A percentile compares a stretch with the other conserved stretches of the same genome.
Evolutionary conservation across 2,329 filamentous ascomycete genomes (phyloP).

Genomic region (Paecilomyces variotii): DNA sequence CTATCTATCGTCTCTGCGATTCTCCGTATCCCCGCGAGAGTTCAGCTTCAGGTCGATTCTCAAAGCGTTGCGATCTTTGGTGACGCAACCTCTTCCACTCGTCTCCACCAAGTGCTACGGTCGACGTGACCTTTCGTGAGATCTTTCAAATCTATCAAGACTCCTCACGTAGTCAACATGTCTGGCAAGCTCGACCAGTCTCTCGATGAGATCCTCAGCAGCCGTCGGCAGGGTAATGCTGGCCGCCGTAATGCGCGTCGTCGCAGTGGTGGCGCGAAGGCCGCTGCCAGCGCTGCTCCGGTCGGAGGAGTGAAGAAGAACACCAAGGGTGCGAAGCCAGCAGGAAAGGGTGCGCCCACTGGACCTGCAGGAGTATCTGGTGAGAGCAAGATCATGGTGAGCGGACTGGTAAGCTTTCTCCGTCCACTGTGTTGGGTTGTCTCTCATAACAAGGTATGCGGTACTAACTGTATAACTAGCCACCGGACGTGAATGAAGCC

Average conservation of each 20-base stretch:
- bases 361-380: constrained; percentile 55
- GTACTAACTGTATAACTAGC: constrained; percentile 54
- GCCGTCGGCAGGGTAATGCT: constrained; percentile 46
- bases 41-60: neutral
- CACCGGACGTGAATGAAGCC: constrained; percentile 88
- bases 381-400: constrained; percentile 96
- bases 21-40: neutral
- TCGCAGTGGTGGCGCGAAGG: constrained; percentile 31
- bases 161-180: constrained; percentile 49
- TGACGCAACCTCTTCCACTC: constrained; percentile 8
- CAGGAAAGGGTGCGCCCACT: constrained; percentile 50
- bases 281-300: constrained; percentile 53
- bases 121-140: neutral
- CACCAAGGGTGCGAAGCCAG: constrained; percentile 41
- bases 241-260: constrained; percentile 38
- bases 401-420: constrained; percentile 73
- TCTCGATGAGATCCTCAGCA: constrained; percentile 93
- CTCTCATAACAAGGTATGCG: constrained; percentile 9
- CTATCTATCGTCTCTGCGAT: neutral
- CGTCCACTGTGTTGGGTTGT: constrained; percentile 4
- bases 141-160: constrained; percentile 3
- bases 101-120: constrained; percentile 6
- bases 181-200: constrained; percentile 93
- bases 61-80: neutral
- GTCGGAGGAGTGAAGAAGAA: constrained; percentile 82